A percentile compares a stretch with the other conserved stretches of the same genome.
Evolutionary conservation across 805 yeast species (phyloP).

Genomic region (Clavispora carvajalis): DNA sequence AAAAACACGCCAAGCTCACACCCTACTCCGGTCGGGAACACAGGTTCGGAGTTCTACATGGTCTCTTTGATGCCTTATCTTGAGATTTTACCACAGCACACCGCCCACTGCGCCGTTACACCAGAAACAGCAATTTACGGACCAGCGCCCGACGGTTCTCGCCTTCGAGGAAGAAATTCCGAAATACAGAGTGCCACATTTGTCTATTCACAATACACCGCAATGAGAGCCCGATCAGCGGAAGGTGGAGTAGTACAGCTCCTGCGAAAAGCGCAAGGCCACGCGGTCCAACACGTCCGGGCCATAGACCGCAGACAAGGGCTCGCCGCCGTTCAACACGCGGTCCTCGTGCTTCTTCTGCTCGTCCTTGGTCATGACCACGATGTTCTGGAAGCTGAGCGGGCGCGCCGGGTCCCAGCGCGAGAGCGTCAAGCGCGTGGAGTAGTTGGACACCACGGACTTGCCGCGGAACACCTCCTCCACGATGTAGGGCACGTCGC

Average conservation of each 20-base stretch:
- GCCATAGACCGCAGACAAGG: conserved; percentile 58
- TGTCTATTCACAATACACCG: too few relatives aligned
- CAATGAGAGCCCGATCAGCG: too few relatives aligned
- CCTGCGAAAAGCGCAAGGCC: conserved; percentile 65
- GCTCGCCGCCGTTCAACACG: conserved; percentile 66
- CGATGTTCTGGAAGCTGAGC: conserved; percentile 70
- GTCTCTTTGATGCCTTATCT: too few relatives aligned
- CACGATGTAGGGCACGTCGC: conserved; percentile 74
- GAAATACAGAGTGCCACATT: too few relatives aligned
- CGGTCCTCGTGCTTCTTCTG: conserved; percentile 72
- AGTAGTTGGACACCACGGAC: conserved; percentile 78
- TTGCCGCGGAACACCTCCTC: conserved; percentile 94
- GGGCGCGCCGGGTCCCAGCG: conserved; percentile 76
- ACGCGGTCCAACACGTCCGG: conserved; percentile 53
- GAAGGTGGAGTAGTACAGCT: conserved; percentile 53
- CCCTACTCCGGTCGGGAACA: too few relatives aligned
- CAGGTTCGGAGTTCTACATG: too few relatives aligned
- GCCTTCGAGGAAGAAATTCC: too few relatives aligned
- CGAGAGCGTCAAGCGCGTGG: conserved; percentile 74
- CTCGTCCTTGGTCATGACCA: conserved; percentile 85
- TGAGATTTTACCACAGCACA: too few relatives aligned
- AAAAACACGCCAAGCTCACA: too few relatives aligned
- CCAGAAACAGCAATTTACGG: too few relatives aligned
- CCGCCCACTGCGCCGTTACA: too few relatives aligned
- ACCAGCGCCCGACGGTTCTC: too few relatives aligned